Base-by-base conservation (phyloP, 208 protist species). In the Crithidia expoeki region DNA sequence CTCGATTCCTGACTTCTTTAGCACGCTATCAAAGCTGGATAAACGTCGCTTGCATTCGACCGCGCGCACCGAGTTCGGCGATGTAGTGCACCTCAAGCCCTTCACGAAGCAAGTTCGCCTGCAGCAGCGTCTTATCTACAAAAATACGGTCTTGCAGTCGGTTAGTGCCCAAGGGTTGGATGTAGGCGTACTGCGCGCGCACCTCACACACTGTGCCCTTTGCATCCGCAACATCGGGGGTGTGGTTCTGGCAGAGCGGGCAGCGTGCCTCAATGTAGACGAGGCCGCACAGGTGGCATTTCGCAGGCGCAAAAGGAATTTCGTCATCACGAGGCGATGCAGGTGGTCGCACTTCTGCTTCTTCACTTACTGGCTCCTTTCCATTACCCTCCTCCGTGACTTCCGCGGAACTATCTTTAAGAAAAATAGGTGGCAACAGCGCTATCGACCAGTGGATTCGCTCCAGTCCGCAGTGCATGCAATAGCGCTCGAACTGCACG, bases 401-500 rank as follows among this genome's bases (percentile, higher is more conserved):
- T n/a, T n/a, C n/a, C n/a, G n/a, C n/a, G n/a, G n/a, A n/a, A n/a
- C n/a, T n/a, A n/a, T n/a, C n/a, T n/a, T n/a, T n/a, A n/a, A n/a
- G n/a, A n/a, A n/a, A n/a, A n/a, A n/a, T n/a, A n/a, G n/a, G n/a
- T 1, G 36, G 6, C 10, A 67, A 42, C 44, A 68, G 25, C 28
- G 36, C 50, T 4, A 60, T 17, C 10, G 36, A 55, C 72, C 72
- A 77, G 36, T 42, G n/a, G 12, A 16, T 33, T 17, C 74, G 72
- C 53, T 63, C 71, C 25, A 57, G 30, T 3, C 77, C 86, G 55
- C 92, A 96, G 76, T 89, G 79, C 27, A 92, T 85, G 65, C 92
- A 96, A 63, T 88, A 93, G 28, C 55, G 65, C 79, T 96, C 92
- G 64, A 95, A 88, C 47, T 80, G 74, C n/a, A 89, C 46, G 70